Percentiles rank a stretch among this genome's conserved stretches.
Evolutionary conservation across 2,329 filamentous ascomycete genomes (phyloP).

Genomic region (Fusarium pseudocircinatum): DNA sequence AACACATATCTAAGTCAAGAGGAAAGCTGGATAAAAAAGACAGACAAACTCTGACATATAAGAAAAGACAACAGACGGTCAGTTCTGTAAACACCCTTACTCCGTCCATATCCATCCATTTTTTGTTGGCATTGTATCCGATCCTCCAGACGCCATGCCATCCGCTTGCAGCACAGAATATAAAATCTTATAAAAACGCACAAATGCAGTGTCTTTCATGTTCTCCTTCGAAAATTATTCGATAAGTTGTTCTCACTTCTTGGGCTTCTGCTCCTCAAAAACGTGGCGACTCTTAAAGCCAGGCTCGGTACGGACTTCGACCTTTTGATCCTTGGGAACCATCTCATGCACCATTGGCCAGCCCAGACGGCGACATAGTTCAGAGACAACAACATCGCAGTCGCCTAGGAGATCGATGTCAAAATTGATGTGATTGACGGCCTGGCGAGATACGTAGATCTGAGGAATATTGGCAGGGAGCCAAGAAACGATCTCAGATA

Average conservation of each 20-base stretch:
- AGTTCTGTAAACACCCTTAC: slow-evolving; percentile 20
- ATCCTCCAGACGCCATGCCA: slow-evolving; percentile 38
- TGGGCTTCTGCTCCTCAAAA: slow-evolving; percentile 44
- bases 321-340: slow-evolving; percentile 73
- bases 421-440: slow-evolving; percentile 90
- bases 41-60: not conserved
- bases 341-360: slow-evolving; percentile 87
- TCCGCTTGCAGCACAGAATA: slow-evolving; percentile 13
- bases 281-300: slow-evolving; percentile 51
- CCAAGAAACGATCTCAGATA: slow-evolving; percentile 88
- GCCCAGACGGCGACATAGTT: slow-evolving; percentile 82
- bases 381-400: slow-evolving; percentile 88
- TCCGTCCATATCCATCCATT: slow-evolving; percentile 29
- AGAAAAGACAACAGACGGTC: not conserved
- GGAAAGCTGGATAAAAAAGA: not conserved
- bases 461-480: slow-evolving; percentile 84
- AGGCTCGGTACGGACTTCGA: slow-evolving; percentile 60
- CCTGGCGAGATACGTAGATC: slow-evolving; percentile 87
- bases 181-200: not conserved
- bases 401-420: slow-evolving; percentile 97
- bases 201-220: not conserved
- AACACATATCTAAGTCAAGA: not conserved
- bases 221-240: not conserved
- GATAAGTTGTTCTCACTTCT: not conserved
- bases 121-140: slow-evolving; percentile 21